Evolutionary conservation across 257 asterid genomes (phyloP), one percentile per base, ranked within the genome.

Genomic region (Datura wrightii): DNA sequence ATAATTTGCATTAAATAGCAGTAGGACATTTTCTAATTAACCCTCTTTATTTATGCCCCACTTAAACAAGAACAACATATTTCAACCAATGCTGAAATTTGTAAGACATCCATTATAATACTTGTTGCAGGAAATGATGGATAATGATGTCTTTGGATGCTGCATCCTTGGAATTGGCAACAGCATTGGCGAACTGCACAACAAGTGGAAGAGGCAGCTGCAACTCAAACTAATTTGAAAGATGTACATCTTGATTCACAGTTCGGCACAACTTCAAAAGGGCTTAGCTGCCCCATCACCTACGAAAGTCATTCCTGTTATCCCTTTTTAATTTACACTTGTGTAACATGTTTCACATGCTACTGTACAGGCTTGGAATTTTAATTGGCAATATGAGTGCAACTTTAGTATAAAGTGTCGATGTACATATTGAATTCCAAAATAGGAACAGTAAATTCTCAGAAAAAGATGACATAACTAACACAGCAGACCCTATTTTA

Each of bases 181-280:
- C 56, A 80, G 89, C 71, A 85, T 94, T 46, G 82, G 80, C 66
- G 88, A 76, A 82, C 65, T 91, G 84, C 91, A 86, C 5, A 83
- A 81, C 85, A 94, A 91, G 89, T 92, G 93, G 94, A 91, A 88
- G 91, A 91, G 90, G 88, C 94, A 91, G 52, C 85, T 93, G 88
- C 95, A 94, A 82, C 92, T 91, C 66, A 91, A 93, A 89, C 89
- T 92, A 55, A 69, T 89, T 69, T 66, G 48, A 50, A 83, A 83
- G 31, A 31, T 52, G 65, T 16, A 1, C 63, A 78, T 78, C 81
- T 66, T 67, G 56, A 39, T 37, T 67, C 56, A 67, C 24, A 46
- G 59, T 63, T 67, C 15, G 59, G 62, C 66, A 31, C 52, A 82
- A 19, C 80, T 63, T 65, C 10, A 62, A 66, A 82, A 82, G 53